Conservation (phyloP, 2,329 filamentous ascomycete genomes). For the Trichothecium roseum region DNA sequence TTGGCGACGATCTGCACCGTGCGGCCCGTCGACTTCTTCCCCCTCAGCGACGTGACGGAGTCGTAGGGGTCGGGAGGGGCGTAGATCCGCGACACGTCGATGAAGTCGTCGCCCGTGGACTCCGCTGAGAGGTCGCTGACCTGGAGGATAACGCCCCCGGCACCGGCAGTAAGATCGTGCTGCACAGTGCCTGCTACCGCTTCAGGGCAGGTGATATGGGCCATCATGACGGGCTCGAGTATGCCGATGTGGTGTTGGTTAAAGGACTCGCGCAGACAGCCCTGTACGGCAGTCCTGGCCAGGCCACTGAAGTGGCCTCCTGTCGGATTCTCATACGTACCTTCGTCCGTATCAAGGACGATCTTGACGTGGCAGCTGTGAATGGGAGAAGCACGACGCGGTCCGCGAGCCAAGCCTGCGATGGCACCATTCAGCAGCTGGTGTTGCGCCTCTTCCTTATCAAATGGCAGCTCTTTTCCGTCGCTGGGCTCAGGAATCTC, state of each 20-base stretch:
- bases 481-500: conserved; percentile 29
- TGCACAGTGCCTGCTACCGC: conserved; percentile 69
- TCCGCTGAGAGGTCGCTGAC: conserved; percentile 45
- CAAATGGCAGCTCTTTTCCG: conserved; percentile 27
- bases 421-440: conserved; percentile 69
- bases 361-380: conserved; percentile 65
- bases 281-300: conserved; percentile 52
- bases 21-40: conserved; percentile 36
- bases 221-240: conserved; percentile 91
- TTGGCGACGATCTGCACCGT: conserved; percentile 65
- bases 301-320: conserved; percentile 59
- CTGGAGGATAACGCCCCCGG: conserved; percentile 64
- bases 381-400: conserved; percentile 68
- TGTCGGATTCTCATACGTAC: conserved; percentile 44
- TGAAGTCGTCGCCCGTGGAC: conserved; percentile 25
- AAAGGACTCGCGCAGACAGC: conserved; percentile 55
- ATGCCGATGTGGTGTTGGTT: conserved; percentile 48
- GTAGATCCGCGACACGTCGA: conserved; percentile 71
- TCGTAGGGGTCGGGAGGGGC: conserved; percentile 77
- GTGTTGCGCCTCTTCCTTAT: conserved; percentile 38
- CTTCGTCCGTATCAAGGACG: conserved; percentile 53
- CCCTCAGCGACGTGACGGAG: conserved; percentile 44
- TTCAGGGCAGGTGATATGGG: conserved; percentile 79
- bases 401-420: conserved; percentile 76
- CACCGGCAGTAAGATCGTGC: conserved; percentile 65